Evolutionary conservation across 345 rosid species (phyloP).

Genomic region (Trapa incisa): DNA sequence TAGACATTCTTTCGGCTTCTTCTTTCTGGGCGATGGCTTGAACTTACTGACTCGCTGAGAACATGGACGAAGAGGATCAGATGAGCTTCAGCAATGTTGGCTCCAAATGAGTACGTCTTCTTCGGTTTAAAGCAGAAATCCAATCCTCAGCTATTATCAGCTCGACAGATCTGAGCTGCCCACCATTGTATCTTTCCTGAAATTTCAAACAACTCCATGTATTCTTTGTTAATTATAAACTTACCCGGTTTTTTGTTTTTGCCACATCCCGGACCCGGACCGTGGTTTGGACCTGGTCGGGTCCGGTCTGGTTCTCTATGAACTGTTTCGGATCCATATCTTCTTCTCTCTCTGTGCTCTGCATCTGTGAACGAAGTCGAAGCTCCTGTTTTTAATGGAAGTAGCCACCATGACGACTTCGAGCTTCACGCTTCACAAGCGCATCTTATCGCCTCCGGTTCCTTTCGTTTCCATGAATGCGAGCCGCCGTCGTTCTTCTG

Average conservation of each 20-base stretch:
- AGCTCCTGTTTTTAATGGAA: slow-evolving; percentile 24
- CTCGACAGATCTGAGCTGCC: background rate
- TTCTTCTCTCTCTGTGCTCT: background rate
- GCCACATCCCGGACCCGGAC: background rate
- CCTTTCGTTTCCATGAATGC: slow-evolving; percentile 8
- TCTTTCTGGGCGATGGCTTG: too few relatives aligned
- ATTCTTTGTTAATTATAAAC: background rate
- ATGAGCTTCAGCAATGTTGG: background rate
- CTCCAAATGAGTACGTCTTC: background rate
- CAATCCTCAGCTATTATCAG: slow-evolving; percentile 6
- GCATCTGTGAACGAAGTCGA: background rate
- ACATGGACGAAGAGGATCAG: background rate
- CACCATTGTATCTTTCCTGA: background rate
- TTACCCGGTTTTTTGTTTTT: background rate
- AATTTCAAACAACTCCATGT: background rate
- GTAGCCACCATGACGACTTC: slow-evolving; percentile 36
- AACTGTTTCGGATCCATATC: slow-evolving; percentile 4
- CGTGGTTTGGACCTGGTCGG: background rate
- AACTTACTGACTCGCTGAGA: too few relatives aligned
- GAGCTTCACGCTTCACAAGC: slow-evolving; percentile 29
- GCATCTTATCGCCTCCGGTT: slow-evolving; percentile 22
- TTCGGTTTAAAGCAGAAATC: background rate
- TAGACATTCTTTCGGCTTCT: slow-evolving; percentile 1
- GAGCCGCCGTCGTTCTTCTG: slow-evolving; percentile 15
- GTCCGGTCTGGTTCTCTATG: background rate